Base-by-base conservation (phyloP, 352 stramenopile genomes). In the Blastocystis sp. region DNA sequence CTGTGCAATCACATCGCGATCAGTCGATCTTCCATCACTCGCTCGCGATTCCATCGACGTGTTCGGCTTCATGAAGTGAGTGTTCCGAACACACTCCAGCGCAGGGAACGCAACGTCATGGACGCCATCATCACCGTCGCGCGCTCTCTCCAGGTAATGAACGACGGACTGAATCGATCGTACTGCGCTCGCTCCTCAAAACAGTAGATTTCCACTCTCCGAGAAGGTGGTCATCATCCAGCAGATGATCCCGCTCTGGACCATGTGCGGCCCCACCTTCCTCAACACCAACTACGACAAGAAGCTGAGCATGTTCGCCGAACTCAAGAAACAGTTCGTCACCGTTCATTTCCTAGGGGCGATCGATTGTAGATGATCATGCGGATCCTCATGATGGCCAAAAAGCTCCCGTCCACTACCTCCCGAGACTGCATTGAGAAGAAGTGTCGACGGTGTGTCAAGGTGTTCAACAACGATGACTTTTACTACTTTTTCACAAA, bases 401-500 rank as follows among this genome's bases (percentile, higher is more conserved):
- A 63, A 11, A 61, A 11, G 4, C n/a, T 57, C n/a, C 38, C 18
- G 9, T 34, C 44, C 4, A 8, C 18, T 1, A 40, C 32, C 11
- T 24, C 16, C 11, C 49, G 34, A 44, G 67, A 57, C 7, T 34
- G 11, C 16, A 8, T 78, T 21, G 36, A 21, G 44, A 78, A 78
- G 67, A 34, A 40, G 8, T 78, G 67, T 34, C 38, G 67, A 27
- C 67, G 67, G 7, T 78, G 67, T 56, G 57, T 78, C 34, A 57
- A 61, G 32, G 34, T 78, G 3, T 78, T 57, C 34, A 78, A 78
- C 44, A 78, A 61, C 21, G 67, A 78, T 61, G 67, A 78, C 36
- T 78, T 78, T 56, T 78, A 78, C 44, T 59, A 57, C 67, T 78
- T 78, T 27, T 78, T 78, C 38, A 56, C 24, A 14, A 78, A 49